Percentiles rank a stretch among this genome's conserved stretches.
Conservation (phyloP, 139 green algal genomes). For the Trebouxia sp. region DNA sequence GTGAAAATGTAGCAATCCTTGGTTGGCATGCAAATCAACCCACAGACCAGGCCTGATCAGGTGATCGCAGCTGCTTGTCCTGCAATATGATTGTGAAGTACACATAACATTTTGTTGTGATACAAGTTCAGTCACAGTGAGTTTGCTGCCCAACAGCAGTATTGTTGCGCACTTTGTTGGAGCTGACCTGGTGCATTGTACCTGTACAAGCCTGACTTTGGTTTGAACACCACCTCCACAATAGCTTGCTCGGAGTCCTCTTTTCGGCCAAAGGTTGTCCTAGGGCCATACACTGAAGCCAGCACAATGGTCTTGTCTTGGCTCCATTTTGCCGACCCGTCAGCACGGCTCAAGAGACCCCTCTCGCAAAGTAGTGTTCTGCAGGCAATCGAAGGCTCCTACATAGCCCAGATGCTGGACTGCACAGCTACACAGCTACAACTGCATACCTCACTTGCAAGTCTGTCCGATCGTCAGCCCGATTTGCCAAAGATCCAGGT, state of each 20-base stretch:
- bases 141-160: background rate
- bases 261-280: slow-evolving; percentile 38
- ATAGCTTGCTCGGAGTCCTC: slow-evolving; percentile 63
- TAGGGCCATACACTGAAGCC: slow-evolving; percentile 67
- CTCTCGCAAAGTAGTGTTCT: slow-evolving; percentile 63
- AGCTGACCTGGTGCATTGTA: slow-evolving; percentile 5
- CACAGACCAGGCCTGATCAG: too few species aligned
- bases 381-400: background rate
- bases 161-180: background rate
- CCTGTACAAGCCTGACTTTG: slow-evolving; percentile 40
- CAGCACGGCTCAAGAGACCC: slow-evolving; percentile 54
- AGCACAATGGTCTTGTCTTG: slow-evolving; percentile 63
- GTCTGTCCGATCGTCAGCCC: slow-evolving; percentile 8
- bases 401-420: background rate
- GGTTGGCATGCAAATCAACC: too few species aligned
- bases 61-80: too few species aligned
- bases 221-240: slow-evolving; percentile 68
- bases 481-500: background rate
- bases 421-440: background rate
- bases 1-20: too few species aligned
- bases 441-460: slow-evolving; percentile 11
- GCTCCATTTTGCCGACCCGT: slow-evolving; percentile 69
- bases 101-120: background rate
- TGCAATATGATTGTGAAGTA: background rate
- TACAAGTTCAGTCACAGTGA: too few species aligned